Base-by-base conservation (phyloP, 2,329 filamentous ascomycete genomes). In the Monosporascus sp. region DNA sequence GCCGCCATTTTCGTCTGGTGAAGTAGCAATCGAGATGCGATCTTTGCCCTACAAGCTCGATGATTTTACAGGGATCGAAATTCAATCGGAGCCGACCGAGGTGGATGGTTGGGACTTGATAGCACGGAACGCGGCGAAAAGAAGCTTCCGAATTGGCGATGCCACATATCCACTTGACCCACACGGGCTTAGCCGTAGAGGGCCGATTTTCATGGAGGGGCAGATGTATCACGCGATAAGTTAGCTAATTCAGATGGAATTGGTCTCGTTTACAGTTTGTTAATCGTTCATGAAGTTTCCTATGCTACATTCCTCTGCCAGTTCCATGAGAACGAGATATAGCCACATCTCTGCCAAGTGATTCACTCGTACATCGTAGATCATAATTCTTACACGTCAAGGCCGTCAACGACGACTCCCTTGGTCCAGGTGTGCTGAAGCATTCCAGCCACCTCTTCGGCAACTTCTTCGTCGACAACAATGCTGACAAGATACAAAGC, bases 371-470 rank as follows among this genome's bases (percentile, higher is more conserved):
- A 45, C 44, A 52, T 46, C 48, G 47, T 48, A 53, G 24, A 52
- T 24, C 56, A 53, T 60, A 60, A 58, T 57, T 58, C 61, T 60
- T 83, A 93, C 70, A 94, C 88, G 74, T 94, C 89, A 69, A 92
- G 84, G 58, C 88, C 88, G 69, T 93, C 88, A 62, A 93, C 86
- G 62, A 91, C 89, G 68, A 89, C 78, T 62, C 89, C 89, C 84
- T 92, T 93, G 70, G 82, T 82, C 90, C 90, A 96, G 66, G 80
- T 83, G 78, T 92, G 89, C 75, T 93, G 88, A 78, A 94, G 84
- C 60, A 81, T 85, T 81, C 9, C 7, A 65, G 88, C 86, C 60
- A 89, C 85, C 73, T 93, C 88, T 54, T 84, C 80, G 57, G 90
- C 89, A 55, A 85, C 79, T 51, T 89, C 88, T 65, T 90, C 84